These are phyloP conservation scores for Ceratocystis lukuohia DNA, from an alignment of 2,329 filamentous ascomycete genomes.

Conservation along the genomic window DNA sequence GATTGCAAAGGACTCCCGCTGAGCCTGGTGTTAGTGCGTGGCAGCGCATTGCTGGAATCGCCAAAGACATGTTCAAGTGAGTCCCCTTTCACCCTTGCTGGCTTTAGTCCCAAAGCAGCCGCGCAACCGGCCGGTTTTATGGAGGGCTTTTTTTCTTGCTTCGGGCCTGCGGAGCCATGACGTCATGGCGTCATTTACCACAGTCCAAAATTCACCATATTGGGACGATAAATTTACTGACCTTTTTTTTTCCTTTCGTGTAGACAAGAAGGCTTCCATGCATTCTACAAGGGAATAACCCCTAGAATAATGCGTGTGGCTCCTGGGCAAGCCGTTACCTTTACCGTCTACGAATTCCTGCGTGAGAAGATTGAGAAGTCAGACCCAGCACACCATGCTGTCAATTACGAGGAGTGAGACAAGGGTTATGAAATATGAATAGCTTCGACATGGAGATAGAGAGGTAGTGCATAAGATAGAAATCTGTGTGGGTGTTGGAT, in stretches of 20 bases:
- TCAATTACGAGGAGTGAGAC: conserved; percentile 14
- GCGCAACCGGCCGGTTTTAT: neutral
- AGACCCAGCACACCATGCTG: conserved; percentile 8
- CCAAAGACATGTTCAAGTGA: conserved; percentile 69
- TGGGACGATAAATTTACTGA: conserved; percentile 12
- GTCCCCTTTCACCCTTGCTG: conserved; percentile 23
- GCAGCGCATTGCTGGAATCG: conserved; percentile 63
- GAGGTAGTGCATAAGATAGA: neutral
- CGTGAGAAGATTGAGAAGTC: conserved; percentile 55
- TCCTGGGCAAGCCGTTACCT: conserved; percentile 73
- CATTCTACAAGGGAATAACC: conserved; percentile 99
- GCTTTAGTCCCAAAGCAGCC: neutral
- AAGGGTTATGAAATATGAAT: neutral
- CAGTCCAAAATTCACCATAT: neutral
- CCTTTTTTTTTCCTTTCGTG: conserved; percentile 18
- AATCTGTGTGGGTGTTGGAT: neutral
- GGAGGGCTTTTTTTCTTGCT: neutral
- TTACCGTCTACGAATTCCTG: conserved; percentile 65
- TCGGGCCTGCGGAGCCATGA: conserved; percentile 12
- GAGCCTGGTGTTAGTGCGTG: conserved; percentile 69
- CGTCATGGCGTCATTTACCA: conserved; percentile 11
- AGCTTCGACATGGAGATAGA: neutral
- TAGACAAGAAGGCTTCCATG: conserved; percentile 80
- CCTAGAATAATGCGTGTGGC: conserved; percentile 95
- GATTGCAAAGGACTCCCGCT: conserved; percentile 79